Conservation (phyloP, 225 moss, liverwort and hornwort species). For the Polytrichum commune region DNA sequence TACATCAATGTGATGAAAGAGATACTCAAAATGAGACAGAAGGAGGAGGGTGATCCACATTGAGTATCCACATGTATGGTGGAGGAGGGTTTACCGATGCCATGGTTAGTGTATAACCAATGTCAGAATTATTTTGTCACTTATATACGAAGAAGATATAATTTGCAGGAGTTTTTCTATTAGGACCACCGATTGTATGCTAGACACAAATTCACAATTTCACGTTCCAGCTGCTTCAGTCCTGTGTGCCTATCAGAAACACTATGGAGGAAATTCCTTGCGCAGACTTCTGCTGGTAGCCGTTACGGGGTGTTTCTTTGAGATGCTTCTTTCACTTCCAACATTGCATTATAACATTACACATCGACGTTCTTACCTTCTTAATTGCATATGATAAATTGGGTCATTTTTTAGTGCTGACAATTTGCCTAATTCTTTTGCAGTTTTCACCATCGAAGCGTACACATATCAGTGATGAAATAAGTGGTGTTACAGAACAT, state of each 20-base stretch:
- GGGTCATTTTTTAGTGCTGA: too few relatives aligned
- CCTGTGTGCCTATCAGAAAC: constrained; percentile 7
- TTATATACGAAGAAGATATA: too few relatives aligned
- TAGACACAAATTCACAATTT: constrained; percentile 2
- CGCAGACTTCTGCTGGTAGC: too few relatives aligned
- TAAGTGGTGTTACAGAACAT: background rate
- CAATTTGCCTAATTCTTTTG: too few relatives aligned
- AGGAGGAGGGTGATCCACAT: background rate
- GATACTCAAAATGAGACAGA: constrained; percentile 9
- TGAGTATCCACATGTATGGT: background rate
- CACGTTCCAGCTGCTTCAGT: constrained; percentile 1
- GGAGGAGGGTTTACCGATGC: background rate
- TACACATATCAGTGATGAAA: constrained; percentile 4
- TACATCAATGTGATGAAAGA: constrained; percentile 30
- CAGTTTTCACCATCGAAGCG: constrained; percentile 25
- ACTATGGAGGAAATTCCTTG: background rate
- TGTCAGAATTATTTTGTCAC: too few relatives aligned
- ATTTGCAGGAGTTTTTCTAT: too few relatives aligned
- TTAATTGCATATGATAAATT: too few relatives aligned
- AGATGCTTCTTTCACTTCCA: too few relatives aligned
- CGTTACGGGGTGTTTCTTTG: too few relatives aligned
- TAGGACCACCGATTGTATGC: too few relatives aligned
- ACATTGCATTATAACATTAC: too few relatives aligned
- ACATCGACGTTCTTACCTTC: too few relatives aligned
- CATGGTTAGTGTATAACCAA: background rate